Percentiles rank a stretch among this genome's conserved stretches.
phyloP scores from a whole-genome alignment of 345 rosid genomes.

The Kernera saxatilis region DNA sequence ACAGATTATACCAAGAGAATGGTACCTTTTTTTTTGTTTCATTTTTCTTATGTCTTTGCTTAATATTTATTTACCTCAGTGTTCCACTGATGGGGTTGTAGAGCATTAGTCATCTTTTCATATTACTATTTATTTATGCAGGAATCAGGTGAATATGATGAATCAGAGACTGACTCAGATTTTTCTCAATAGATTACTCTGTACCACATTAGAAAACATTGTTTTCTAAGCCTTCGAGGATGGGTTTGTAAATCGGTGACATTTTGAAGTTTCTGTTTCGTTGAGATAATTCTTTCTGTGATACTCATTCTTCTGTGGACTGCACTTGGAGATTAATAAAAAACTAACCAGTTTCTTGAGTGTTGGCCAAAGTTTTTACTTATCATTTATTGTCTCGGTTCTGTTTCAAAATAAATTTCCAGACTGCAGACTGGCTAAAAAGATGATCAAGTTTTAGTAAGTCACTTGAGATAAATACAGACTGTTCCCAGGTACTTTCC shows the following conservation, averaged over 20 bases:
- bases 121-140: slow-evolving; percentile 29
- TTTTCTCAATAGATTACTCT: slow-evolving; percentile 39
- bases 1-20: slow-evolving; percentile 60
- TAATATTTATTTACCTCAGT: background rate
- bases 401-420: background rate
- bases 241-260: slow-evolving; percentile 12
- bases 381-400: background rate
- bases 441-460: slow-evolving; percentile 1
- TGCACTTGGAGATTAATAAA: background rate
- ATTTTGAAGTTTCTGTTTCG: background rate
- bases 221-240: slow-evolving; percentile 9
- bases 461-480: background rate
- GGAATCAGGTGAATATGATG: slow-evolving; percentile 66
- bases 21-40: slow-evolving; percentile 30
- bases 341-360: slow-evolving; percentile 9
- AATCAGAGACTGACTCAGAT: slow-evolving; percentile 61
- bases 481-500: slow-evolving; percentile 11
- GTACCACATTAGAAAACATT: slow-evolving; percentile 20
- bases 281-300: background rate
- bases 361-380: background rate
- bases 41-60: background rate
- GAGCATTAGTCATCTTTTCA: background rate
- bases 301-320: slow-evolving; percentile 4
- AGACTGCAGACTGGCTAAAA: background rate
- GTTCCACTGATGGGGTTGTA: background rate